Conservation (phyloP, 345 rosid genomes). For the Populus ilicifolia region DNA sequence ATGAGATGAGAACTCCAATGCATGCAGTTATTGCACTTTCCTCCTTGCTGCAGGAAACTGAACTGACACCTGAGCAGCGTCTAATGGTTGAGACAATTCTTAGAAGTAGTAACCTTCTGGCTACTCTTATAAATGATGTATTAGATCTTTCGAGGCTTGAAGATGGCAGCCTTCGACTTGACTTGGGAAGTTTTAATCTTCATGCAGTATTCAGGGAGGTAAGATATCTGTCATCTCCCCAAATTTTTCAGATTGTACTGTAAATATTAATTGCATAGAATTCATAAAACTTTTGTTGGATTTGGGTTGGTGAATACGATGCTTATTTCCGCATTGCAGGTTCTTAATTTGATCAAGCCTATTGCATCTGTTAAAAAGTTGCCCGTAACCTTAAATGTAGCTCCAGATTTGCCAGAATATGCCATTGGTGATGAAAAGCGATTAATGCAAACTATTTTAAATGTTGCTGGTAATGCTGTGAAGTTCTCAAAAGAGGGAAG, state of each 20-base stretch:
- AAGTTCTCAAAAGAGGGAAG: conserved; percentile 91
- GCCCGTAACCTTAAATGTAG: conserved; percentile 57
- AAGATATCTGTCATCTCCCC: not conserved
- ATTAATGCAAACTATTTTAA: conserved; percentile 76
- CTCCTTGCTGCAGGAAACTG: conserved; percentile 94
- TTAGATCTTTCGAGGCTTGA: conserved; percentile 96
- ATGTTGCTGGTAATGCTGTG: conserved; percentile 92
- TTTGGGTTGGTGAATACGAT: conserved; percentile 2
- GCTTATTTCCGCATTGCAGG: conserved; percentile 44
- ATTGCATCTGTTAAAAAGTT: conserved; percentile 84
- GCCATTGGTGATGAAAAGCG: conserved; percentile 90
- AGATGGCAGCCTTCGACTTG: conserved; percentile 98
- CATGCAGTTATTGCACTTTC: conserved; percentile 95
- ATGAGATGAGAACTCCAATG: conserved; percentile 99
- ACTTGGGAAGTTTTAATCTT: conserved; percentile 65
- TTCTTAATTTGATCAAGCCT: conserved; percentile 82
- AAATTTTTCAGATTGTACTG: not conserved
- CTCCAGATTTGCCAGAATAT: conserved; percentile 84
- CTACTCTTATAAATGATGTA: conserved; percentile 90
- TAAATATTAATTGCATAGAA: not conserved
- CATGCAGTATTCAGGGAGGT: conserved; percentile 77
- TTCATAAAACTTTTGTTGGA: not conserved
- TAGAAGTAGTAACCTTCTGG: conserved; percentile 83
- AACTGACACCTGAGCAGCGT: conserved; percentile 89
- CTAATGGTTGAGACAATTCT: conserved; percentile 95